Conservation (phyloP, 768 basidiomycete species). For the Auricularia heimuer region DNA sequence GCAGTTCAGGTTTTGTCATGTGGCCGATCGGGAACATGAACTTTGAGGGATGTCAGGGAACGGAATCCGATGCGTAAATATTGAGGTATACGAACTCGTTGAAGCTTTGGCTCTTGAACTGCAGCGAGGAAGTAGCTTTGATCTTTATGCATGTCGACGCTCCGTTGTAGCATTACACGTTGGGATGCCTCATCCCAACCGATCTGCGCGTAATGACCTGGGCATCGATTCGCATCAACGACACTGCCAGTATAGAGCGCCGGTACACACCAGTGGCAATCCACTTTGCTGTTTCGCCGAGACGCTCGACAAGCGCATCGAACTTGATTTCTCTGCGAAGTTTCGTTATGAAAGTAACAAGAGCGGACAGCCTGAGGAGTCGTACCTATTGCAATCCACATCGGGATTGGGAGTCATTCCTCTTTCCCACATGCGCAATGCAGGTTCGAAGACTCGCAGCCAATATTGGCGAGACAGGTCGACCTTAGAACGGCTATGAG, state of each 20-base stretch:
- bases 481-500: slow-evolving; percentile 34
- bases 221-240: not conserved
- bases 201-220: slow-evolving; percentile 84
- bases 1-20: slow-evolving; percentile 60
- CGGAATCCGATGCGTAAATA: slow-evolving; percentile 1
- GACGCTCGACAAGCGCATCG: slow-evolving; percentile 61
- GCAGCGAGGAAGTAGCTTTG: slow-evolving; percentile 88
- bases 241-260: not conserved
- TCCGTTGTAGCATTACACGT: slow-evolving; percentile 30
- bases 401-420: slow-evolving; percentile 90
- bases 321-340: slow-evolving; percentile 77
- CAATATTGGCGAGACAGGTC: slow-evolving; percentile 90
- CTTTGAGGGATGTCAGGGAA: slow-evolving; percentile 9
- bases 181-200: slow-evolving; percentile 26
- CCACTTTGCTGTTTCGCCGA: slow-evolving; percentile 39
- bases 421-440: slow-evolving; percentile 62
- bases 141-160: slow-evolving; percentile 61
- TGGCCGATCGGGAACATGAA: slow-evolving; percentile 69
- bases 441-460: slow-evolving; percentile 83
- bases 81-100: slow-evolving; percentile 24
- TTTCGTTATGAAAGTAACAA: not conserved
- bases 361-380: not conserved
- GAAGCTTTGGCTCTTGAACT: slow-evolving; percentile 54
- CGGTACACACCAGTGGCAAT: slow-evolving; percentile 65
- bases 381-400: slow-evolving; percentile 79